Evolutionary conservation across 2,329 filamentous ascomycete genomes (phyloP).

Genomic region (Hortaea werneckii): DNA sequence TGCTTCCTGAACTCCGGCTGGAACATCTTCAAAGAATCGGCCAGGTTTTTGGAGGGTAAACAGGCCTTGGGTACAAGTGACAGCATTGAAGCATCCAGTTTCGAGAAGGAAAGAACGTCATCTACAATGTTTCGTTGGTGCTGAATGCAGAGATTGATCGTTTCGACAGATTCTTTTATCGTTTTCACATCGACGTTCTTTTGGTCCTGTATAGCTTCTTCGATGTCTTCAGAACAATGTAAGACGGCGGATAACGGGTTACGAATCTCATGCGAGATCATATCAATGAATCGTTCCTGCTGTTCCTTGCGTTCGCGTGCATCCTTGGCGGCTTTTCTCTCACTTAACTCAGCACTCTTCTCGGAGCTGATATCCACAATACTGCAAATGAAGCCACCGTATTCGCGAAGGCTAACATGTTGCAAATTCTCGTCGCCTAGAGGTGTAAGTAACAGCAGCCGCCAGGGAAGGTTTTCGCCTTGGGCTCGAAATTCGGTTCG

Average conservation of each 20-base stretch:
- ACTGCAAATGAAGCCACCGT: conserved; percentile 37
- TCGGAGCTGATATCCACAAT: conserved; percentile 38
- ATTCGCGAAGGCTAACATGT: conserved; percentile 20
- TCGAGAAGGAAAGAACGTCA: conserved; percentile 30
- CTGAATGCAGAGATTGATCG: conserved; percentile 34
- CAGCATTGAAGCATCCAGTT: conserved; percentile 25
- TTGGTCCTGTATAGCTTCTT: conserved; percentile 16
- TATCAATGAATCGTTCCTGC: conserved; percentile 33
- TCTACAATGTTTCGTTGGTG: conserved; percentile 33
- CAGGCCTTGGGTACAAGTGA: conserved; percentile 17
- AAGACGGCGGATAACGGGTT: conserved; percentile 29
- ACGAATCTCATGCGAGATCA: conserved; percentile 31
- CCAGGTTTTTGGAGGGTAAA: conserved; percentile 17
- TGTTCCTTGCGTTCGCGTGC: conserved; percentile 35
- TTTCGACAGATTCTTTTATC: conserved; percentile 19
- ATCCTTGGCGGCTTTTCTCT: conserved; percentile 33
- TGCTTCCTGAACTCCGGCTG: conserved; percentile 25
- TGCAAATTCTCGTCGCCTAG: conserved; percentile 29
- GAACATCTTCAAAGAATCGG: conserved; percentile 25
- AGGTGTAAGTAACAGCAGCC: conserved; percentile 34
- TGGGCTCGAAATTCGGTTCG: conserved; percentile 34
- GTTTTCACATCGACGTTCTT: conserved; percentile 10
- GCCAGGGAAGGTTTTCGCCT: conserved; percentile 26
- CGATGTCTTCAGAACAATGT: conserved; percentile 35
- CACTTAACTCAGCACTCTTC: conserved; percentile 33